Base-by-base conservation (phyloP, 208 protist genomes). In the Leptomonas pyrrhocoris region DNA sequence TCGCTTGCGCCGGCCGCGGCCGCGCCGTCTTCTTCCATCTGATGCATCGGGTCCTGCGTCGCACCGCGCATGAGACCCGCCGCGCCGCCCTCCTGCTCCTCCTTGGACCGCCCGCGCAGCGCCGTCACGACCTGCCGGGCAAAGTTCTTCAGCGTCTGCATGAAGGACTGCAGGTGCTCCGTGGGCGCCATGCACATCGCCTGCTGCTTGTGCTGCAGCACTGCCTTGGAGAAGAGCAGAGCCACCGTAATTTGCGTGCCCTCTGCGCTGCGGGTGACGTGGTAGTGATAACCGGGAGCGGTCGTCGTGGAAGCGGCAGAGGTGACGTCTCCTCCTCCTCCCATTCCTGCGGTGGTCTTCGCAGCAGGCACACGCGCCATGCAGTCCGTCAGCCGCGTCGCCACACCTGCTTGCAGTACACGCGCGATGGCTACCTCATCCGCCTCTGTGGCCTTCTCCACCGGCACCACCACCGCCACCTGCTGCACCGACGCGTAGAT, bases 401-500 rank as follows among this genome's bases (percentile, higher is more conserved):
- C 74, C 34, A 90, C 81, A 43, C 83, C 87, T 0, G 89, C 90
- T 27, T 74, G 64, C 13, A 97, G 31, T 28, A 93, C 73, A 23
- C 63, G 69, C 12, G 69, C 62, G 48, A 97, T 85, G 15, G 86
- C 84, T 7, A 42, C 74, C 78, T 94, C 87, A 66, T 97, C 91
- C 13, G 38, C 81, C 42, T 74, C 71, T 28, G 21, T 55, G 11
- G 85, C 85, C 36, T 80, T 77, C 60, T 86, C 74, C n/a, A 97
- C 90, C n/a, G 94, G 94, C 36, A 96, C 83, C 31, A 96, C 68
- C 28, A 97, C 85, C 18, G 90, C 90, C 28, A 87, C 81, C 46
- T 92, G 86, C 67, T 93, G 80, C 59, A 97, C 94, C 27, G 86
- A 93, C 21, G 97, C 98, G 56, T 98, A 97, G 84, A 99, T 99